A percentile compares a stretch with the other conserved stretches of the same genome.
These are phyloP conservation scores for Myotisia sp. DNA, from an alignment of 2,329 filamentous ascomycete genomes.

Conservation along the genomic window DNA sequence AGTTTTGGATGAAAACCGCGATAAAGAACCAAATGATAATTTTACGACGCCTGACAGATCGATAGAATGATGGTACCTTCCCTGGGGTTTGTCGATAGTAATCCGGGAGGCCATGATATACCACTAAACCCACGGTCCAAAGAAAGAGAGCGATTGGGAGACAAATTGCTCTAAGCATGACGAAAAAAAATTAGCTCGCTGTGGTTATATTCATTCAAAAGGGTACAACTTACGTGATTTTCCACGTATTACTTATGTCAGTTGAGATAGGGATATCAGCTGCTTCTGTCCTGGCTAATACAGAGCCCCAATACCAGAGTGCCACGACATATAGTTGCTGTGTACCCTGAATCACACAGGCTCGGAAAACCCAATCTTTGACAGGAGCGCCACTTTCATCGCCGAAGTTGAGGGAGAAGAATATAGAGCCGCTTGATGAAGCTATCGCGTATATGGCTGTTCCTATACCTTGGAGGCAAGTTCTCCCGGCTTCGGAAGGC, in stretches of 20 bases:
- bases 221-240: slow-evolving; percentile 25
- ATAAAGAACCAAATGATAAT: slow-evolving; percentile 55
- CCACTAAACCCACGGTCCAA: slow-evolving; percentile 41
- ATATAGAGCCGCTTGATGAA: slow-evolving; percentile 48
- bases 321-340: slow-evolving; percentile 52
- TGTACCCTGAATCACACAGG: slow-evolving; percentile 51
- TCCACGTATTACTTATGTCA: slow-evolving; percentile 18
- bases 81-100: slow-evolving; percentile 53
- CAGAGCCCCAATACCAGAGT: slow-evolving; percentile 53
- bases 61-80: slow-evolving; percentile 51
- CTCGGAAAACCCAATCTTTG: slow-evolving; percentile 53
- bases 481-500: slow-evolving; percentile 24
- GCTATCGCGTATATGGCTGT: slow-evolving; percentile 49
- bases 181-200: no score
- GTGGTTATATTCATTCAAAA: no score
- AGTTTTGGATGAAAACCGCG: slow-evolving; percentile 51
- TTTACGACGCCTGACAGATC: slow-evolving; percentile 46
- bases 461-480: slow-evolving; percentile 47
- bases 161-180: slow-evolving; percentile 40
- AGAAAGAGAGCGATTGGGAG: slow-evolving; percentile 45
- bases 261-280: slow-evolving; percentile 21
- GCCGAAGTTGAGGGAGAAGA: slow-evolving; percentile 54
- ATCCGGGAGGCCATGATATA: slow-evolving; percentile 49
- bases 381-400: slow-evolving; percentile 49
- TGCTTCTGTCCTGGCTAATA: slow-evolving; percentile 33